Base-by-base conservation (phyloP, 78 protist genomes). In the Polysphondylium violaceum region DNA sequence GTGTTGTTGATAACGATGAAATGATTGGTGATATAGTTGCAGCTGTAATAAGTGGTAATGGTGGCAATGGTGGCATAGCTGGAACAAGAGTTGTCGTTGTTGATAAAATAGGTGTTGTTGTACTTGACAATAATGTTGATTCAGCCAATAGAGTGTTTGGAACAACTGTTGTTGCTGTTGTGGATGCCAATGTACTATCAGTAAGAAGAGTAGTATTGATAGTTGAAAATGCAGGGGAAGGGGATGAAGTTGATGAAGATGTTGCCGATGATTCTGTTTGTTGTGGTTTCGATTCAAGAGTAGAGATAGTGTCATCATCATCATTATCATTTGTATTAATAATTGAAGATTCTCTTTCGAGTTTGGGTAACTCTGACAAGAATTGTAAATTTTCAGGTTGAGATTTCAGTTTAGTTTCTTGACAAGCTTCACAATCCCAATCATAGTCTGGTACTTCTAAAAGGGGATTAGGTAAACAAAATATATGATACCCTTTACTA, bases 341-440 rank as follows among this genome's bases (percentile, higher is more conserved):
- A 27, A 11, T 33, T 47, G 53, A 38, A 31, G 14, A 8, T 14
- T 55, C 16, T 68, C 77, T 64, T 68, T 65, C 77, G 21, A 81
- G 55, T 31, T 55, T 81, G 33, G 63, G 77, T 31, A 67, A 71
- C 19, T 81, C 89, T 9, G 50, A 36, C 23, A 81, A 59, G 7
- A 67, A 31, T 51, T 40, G 50, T 8, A 29, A 6, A 50, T 19
- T 72, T 17, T 14, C n/a, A 14, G 9, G 19, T 12, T 65, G 29
- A 41, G 14, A 11, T 29, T 38, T 27, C n/a, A 33, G 12, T 51
- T 76, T 76, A 43, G 8, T 47, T 17, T 7, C 7, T 27, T 23
- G 17, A 67, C 89, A 81, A 33, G 14, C 38, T 27, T 6, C 23
- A 12, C 89, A 81, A 17, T 81, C 67, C 89, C 89, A 81, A 43